Conservation (phyloP, 441 rosid genomes). For the Croton laevigatus region DNA sequence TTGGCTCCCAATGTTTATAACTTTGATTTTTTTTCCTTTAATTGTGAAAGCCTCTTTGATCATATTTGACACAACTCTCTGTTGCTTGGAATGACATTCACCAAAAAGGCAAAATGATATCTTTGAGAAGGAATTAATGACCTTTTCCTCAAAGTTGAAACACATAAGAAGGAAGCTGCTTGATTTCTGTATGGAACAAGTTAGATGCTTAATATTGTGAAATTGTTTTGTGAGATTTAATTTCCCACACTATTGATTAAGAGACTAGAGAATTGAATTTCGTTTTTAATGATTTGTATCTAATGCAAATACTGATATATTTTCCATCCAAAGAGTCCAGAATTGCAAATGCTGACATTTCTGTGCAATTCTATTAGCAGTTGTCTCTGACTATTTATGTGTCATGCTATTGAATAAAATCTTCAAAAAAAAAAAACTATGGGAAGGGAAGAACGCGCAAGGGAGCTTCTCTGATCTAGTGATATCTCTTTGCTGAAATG, state of each 20-base stretch:
- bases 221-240: neutral
- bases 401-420: neutral
- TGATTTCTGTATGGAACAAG: neutral
- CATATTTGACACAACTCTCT: neutral
- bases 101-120: neutral
- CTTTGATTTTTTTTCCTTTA: neutral
- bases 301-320: neutral
- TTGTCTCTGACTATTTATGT: neutral
- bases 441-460: neutral
- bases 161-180: neutral
- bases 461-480: neutral
- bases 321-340: neutral
- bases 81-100: neutral
- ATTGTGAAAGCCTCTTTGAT: conserved; percentile 2
- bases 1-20: neutral
- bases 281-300: neutral
- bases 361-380: neutral
- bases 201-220: neutral
- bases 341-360: neutral
- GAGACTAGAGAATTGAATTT: neutral
- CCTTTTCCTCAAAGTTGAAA: neutral
- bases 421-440: neutral
- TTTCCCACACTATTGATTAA: neutral
- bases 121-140: neutral
- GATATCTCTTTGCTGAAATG: neutral